Percentiles rank a stretch among this genome's conserved stretches.
These are phyloP conservation scores for Ambispora gerdemannii DNA, from an alignment of 192 early-diverging fungal genomes.

Conservation along the genomic window DNA sequence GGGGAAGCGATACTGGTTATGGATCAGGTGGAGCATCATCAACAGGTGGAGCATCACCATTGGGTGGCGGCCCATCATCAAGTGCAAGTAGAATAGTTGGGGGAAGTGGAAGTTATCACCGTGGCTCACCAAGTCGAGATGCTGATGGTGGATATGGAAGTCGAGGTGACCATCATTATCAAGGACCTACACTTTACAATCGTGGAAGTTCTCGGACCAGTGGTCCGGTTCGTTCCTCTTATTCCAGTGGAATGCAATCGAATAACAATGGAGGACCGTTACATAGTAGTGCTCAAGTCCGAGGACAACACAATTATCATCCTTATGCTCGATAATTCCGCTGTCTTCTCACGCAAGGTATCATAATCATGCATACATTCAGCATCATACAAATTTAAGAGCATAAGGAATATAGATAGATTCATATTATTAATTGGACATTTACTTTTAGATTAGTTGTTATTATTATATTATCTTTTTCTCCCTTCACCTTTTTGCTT, in stretches of 20 bases:
- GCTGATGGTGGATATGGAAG: conserved; percentile 6
- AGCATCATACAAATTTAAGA: no score
- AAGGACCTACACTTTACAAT: conserved; percentile 11
- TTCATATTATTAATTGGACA: no score
- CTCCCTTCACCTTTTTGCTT: no score
- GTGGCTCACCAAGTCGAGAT: conserved; percentile 14
- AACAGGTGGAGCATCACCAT: conserved; percentile 8
- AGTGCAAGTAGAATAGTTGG: conserved; percentile 16
- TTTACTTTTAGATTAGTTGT: no score
- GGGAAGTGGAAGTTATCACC: conserved; percentile 20
- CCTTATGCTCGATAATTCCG: conserved; percentile 41
- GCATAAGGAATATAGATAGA: no score
- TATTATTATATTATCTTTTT: no score
- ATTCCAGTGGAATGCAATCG: conserved; percentile 28
- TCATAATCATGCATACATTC: no score
- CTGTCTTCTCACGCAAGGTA: no score
- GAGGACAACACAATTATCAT: conserved; percentile 41
- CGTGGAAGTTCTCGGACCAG: conserved; percentile 22
- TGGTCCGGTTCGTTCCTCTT: conserved; percentile 22
- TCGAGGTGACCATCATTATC: conserved; percentile 26
- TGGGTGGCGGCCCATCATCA: conserved; percentile 8
- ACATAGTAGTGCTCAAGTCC: conserved; percentile 38
- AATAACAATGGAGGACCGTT: conserved; percentile 35
- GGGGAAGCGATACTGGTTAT: conserved; percentile 20
- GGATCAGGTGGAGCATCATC: conserved; percentile 27